Conservation (phyloP, 345 rosid genomes). For the Pugionium cornutum region DNA sequence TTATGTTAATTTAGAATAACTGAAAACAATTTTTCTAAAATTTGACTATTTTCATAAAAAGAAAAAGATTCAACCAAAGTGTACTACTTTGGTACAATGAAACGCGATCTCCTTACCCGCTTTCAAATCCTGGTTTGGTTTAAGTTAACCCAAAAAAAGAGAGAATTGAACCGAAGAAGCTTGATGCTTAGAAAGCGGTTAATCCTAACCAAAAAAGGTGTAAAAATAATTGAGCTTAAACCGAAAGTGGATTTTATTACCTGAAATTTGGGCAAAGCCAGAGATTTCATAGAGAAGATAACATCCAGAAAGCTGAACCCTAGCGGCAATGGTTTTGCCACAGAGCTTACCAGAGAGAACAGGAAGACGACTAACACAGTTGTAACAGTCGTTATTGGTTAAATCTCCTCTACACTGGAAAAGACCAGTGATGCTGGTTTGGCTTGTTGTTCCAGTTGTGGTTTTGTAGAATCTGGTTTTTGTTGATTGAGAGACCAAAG, state of each 20-base stretch:
- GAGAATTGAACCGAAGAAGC: neutral
- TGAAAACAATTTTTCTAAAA: no score
- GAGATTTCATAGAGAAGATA: conserved; percentile 80
- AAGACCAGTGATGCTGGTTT: conserved; percentile 74
- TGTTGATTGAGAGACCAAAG: conserved; percentile 78
- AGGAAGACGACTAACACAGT: conserved; percentile 88
- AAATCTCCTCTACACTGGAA: conserved; percentile 98
- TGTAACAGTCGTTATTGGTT: conserved; percentile 70
- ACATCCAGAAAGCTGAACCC: conserved; percentile 89
- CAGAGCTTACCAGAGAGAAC: conserved; percentile 71
- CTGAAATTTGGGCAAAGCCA: conserved; percentile 78
- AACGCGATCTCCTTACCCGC: no score
- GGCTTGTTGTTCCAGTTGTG: conserved; percentile 62
- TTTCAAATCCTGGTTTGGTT: no score
- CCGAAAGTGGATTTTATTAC: conserved; percentile 13
- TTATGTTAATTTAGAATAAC: no score
- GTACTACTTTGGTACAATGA: no score
- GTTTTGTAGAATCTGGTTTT: conserved; percentile 82
- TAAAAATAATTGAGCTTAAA: neutral
- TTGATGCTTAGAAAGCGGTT: conserved; percentile 18
- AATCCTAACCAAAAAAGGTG: neutral
- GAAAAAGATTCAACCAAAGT: no score
- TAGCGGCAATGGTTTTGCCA: conserved; percentile 70
- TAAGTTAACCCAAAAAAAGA: no score
- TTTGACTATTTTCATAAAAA: no score